Percentiles rank a stretch among this genome's conserved stretches.
phyloP scores from a whole-genome alignment of 805 yeast genomes.

The Nakazawaea molendinolei region DNA sequence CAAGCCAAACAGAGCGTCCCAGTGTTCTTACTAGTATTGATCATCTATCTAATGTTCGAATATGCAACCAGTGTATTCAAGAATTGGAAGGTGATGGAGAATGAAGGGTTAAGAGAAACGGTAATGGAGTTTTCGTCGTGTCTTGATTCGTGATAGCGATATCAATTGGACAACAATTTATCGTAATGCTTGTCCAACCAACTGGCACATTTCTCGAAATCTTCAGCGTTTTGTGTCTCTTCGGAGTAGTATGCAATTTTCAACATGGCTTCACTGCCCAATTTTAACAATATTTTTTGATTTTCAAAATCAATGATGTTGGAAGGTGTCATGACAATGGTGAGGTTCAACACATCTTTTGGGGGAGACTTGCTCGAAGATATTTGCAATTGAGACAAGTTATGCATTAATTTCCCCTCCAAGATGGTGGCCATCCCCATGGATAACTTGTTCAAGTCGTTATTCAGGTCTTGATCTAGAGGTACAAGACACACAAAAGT shows the following conservation, averaged over 20 bases:
- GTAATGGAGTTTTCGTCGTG: background rate
- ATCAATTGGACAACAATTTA: slow-evolving; percentile 1
- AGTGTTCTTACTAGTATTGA: no score
- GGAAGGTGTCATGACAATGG: slow-evolving; percentile 6
- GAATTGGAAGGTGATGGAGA: background rate
- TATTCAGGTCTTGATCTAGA: slow-evolving; percentile 1
- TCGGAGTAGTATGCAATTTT: slow-evolving; percentile 1
- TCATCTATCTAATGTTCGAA: no score
- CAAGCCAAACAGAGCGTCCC: no score
- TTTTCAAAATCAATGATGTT: slow-evolving; percentile 7
- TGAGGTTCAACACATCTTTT: slow-evolving; percentile 1
- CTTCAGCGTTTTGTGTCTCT: background rate
- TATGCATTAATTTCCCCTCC: slow-evolving; percentile 7
- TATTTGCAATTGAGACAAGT: slow-evolving; percentile 4
- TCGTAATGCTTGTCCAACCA: slow-evolving; percentile 10
- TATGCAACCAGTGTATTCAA: no score
- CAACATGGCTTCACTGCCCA: slow-evolving; percentile 1
- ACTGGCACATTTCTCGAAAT: slow-evolving; percentile 2
- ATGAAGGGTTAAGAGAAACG: background rate
- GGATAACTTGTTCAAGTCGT: background rate
- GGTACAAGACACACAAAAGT: slow-evolving; percentile 8
- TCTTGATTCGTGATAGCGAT: background rate
- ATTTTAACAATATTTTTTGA: background rate
- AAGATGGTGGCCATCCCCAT: slow-evolving; percentile 7
- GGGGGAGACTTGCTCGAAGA: background rate